Evolutionary conservation across 306 rosid genomes (phyloP).

Genomic region (Acacia acuminata): DNA sequence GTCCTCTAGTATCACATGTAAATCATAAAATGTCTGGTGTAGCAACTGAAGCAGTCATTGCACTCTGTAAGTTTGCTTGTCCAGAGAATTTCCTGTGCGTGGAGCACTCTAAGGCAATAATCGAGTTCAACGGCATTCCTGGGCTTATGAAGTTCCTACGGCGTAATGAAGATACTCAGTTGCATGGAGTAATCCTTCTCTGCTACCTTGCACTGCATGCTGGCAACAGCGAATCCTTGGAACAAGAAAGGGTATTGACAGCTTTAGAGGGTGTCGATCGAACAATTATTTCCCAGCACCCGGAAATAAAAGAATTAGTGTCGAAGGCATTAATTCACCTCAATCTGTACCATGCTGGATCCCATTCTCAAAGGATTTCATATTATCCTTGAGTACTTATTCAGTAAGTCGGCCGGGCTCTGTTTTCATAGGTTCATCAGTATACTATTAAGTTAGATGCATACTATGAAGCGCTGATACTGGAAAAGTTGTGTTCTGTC

Average conservation of each 20-base stretch:
- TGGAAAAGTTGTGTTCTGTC: background rate
- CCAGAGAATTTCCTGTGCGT: slow-evolving; percentile 58
- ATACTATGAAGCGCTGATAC: background rate
- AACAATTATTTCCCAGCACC: slow-evolving; percentile 44
- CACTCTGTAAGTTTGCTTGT: slow-evolving; percentile 70
- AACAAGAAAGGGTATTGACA: slow-evolving; percentile 67
- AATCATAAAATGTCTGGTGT: slow-evolving; percentile 45
- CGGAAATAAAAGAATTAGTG: slow-evolving; percentile 60
- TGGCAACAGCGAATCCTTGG: slow-evolving; percentile 64
- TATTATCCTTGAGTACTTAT: slow-evolving; percentile 47
- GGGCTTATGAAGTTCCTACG: slow-evolving; percentile 62
- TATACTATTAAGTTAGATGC: slow-evolving; percentile 31
- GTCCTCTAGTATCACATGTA: slow-evolving; percentile 61
- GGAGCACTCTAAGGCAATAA: slow-evolving; percentile 72
- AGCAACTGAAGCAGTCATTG: slow-evolving; percentile 69
- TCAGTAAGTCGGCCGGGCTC: slow-evolving; percentile 27
- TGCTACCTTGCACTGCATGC: slow-evolving; percentile 81
- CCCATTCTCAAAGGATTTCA: slow-evolving; percentile 56
- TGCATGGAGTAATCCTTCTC: slow-evolving; percentile 64
- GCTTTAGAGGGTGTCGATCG: slow-evolving; percentile 75
- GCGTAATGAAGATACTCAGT: slow-evolving; percentile 47
- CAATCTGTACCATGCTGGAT: slow-evolving; percentile 76
- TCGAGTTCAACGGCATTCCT: slow-evolving; percentile 62
- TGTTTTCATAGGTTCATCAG: slow-evolving; percentile 34
- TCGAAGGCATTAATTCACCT: slow-evolving; percentile 61